Evolutionary conservation across 2,329 filamentous ascomycete genomes (phyloP), one percentile per base, ranked within the genome.

Genomic region (Trematosphaeria pertusa): DNA sequence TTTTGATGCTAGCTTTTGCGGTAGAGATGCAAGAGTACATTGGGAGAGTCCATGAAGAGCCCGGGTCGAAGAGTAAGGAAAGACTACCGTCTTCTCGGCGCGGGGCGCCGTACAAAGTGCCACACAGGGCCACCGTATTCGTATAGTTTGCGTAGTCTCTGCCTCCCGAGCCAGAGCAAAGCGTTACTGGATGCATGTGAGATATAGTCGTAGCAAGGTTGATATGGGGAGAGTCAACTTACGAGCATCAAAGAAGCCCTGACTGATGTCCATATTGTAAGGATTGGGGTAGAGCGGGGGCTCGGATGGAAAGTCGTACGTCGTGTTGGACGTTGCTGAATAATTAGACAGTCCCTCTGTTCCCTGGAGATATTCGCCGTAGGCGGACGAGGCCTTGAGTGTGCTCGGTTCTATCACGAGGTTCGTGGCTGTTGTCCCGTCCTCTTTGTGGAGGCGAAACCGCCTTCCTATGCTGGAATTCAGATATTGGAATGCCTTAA

Each of bases 21-120:
- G 73, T 58, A 0, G 67, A 70, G 2, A 75, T 74, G 49, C 77
- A 80, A 0, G 65, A 61, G 46, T 78, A 77, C 1, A 79, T 49
- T 0, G 74, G 67, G 5, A 70, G 56, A 1, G 70, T 67, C 75
- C 76, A 80, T 22, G 57, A 48, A 14, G 72, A 73, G 4, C 69
- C 69, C 9, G 67, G 62, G 21, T 77, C 71, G 17, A 72, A 71
- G 2, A 75, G 50, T 3, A 73, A 49, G 2, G 62, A 54, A 4
- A 56, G 50, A 1, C 63, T 67, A 1, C 56, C 62, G 33, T 76
- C 73, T 1, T 56, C 46, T 8, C 73, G 67, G 12, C 55, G 58
- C 0, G 77, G 69, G 0, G 71, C 70, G 0, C 76, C 77, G 4
- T 69, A 66, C 1, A 80, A 52, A 2, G 77, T 48, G 2, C 73